phyloP scores from a whole-genome alignment of 1,284 basidiomycete species.

The Austropuccinia psidii region DNA sequence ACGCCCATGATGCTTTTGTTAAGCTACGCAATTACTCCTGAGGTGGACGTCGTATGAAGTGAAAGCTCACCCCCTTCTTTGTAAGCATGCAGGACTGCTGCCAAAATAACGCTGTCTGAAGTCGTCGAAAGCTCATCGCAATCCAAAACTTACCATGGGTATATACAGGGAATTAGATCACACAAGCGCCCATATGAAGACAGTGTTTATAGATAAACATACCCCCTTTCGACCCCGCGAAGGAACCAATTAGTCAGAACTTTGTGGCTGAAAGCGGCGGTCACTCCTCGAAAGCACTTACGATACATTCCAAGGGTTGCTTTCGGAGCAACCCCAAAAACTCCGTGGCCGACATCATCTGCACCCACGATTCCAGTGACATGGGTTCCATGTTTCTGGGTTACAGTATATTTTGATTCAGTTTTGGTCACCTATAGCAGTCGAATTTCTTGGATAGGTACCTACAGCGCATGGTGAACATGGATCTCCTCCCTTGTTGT shows the following conservation, averaged over 20 bases:
- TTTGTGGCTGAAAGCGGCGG: too few relatives aligned
- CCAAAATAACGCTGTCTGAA: slow-evolving; percentile 10
- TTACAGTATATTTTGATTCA: background rate
- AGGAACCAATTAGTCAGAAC: too few relatives aligned
- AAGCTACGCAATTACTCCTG: background rate
- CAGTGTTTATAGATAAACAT: too few relatives aligned
- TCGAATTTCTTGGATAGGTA: too few relatives aligned
- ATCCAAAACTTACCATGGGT: too few relatives aligned
- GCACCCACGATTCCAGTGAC: slow-evolving; percentile 29
- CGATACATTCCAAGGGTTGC: slow-evolving; percentile 29
- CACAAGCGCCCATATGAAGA: too few relatives aligned
- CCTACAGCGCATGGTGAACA: slow-evolving; percentile 27
- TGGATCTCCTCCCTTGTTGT: slow-evolving; percentile 2
- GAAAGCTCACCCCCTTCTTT: slow-evolving; percentile 23
- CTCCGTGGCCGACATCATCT: slow-evolving; percentile 4
- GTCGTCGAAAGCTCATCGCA: background rate
- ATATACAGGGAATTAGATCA: too few relatives aligned
- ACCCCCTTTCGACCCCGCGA: too few relatives aligned
- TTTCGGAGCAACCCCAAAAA: slow-evolving; percentile 30
- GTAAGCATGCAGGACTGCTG: slow-evolving; percentile 6
- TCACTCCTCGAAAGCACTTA: background rate
- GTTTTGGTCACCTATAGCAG: background rate
- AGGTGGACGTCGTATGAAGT: background rate
- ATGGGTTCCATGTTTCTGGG: slow-evolving; percentile 28
- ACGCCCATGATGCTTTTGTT: background rate